phyloP scores from a whole-genome alignment of 768 basidiomycete genomes.

The Amyloporia xantha region DNA sequence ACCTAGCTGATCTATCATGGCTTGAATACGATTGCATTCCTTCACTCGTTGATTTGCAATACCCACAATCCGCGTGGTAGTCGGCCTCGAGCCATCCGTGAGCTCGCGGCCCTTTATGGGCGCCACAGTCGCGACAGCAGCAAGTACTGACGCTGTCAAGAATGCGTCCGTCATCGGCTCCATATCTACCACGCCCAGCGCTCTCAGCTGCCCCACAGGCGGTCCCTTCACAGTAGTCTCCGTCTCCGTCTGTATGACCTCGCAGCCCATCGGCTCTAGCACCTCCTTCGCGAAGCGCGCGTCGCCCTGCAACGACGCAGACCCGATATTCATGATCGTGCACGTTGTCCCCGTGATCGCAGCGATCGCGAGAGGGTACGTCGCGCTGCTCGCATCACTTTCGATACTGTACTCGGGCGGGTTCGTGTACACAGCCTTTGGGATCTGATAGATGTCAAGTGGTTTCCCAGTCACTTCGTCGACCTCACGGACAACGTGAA shows the following conservation, averaged over 20 bases:
- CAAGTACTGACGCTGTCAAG: conserved; percentile 88
- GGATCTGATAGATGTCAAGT: conserved; percentile 84
- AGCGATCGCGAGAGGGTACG: conserved; percentile 94
- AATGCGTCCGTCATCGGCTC: conserved; percentile 99
- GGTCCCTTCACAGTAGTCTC: conserved; percentile 93
- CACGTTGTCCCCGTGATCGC: conserved; percentile 96
- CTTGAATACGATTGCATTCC: conserved; percentile 94
- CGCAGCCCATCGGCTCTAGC: conserved; percentile 91
- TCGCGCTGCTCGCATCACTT: conserved; percentile 91
- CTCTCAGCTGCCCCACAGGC: conserved; percentile 70
- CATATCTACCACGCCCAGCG: conserved; percentile 90
- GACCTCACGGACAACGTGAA: conserved; percentile 60
- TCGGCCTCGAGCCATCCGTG: conserved; percentile 24
- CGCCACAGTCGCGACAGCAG: conserved; percentile 61
- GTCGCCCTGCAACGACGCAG: conserved; percentile 91
- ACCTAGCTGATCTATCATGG: conserved; percentile 97
- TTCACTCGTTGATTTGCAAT: conserved; percentile 99
- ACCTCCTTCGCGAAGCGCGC: conserved; percentile 92
- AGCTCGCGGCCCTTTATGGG: conserved; percentile 44
- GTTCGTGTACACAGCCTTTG: conserved; percentile 69
- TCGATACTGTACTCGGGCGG: conserved; percentile 86
- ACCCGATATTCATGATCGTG: conserved; percentile 89
- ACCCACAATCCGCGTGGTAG: conserved; percentile 77
- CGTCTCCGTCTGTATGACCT: conserved; percentile 78
- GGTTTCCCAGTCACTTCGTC: conserved; percentile 54